phyloP scores from a whole-genome alignment of 2,329 filamentous ascomycete species.

The Conoideocrella luteorostrata region DNA sequence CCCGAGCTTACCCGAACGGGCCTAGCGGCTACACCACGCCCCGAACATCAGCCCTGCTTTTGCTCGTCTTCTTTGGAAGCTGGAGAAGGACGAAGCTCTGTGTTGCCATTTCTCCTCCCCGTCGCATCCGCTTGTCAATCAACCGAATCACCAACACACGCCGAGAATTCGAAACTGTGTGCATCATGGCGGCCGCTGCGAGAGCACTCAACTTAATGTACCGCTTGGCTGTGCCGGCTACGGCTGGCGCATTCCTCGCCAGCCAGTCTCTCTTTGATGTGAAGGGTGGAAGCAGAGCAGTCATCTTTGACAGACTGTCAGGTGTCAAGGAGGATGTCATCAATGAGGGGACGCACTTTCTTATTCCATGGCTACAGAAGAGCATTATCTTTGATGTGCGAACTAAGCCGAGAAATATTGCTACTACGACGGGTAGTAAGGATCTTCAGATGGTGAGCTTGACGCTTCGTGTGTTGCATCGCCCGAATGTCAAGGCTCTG shows the following conservation, averaged over 20 bases:
- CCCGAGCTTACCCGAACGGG: constrained; percentile 29
- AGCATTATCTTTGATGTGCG: constrained; percentile 95
- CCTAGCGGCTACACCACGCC: constrained; percentile 19
- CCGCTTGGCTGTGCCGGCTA: constrained; percentile 65
- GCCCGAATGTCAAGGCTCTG: constrained; percentile 84
- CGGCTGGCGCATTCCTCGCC: constrained; percentile 59
- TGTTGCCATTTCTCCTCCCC: background rate
- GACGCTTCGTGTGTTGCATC: constrained; percentile 89
- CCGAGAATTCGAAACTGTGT: background rate
- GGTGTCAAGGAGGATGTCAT: constrained; percentile 91
- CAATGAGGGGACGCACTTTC: constrained; percentile 95
- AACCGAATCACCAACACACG: background rate
- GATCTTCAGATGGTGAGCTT: constrained; percentile 99
- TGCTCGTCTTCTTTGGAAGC: background rate
- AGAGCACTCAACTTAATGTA: constrained; percentile 56
- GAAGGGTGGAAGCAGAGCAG: constrained; percentile 85
- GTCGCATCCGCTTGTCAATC: background rate
- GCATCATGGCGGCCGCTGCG: constrained; percentile 45
- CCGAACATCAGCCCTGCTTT: constrained; percentile 16
- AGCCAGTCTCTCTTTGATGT: constrained; percentile 93
- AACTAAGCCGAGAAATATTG: constrained; percentile 95
- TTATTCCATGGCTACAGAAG: constrained; percentile 92
- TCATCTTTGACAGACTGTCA: constrained; percentile 92
- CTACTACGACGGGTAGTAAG: constrained; percentile 95
- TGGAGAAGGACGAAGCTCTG: background rate